phyloP scores from a whole-genome alignment of 164 flowering plant species.

The Cinnamomum chago region DNA sequence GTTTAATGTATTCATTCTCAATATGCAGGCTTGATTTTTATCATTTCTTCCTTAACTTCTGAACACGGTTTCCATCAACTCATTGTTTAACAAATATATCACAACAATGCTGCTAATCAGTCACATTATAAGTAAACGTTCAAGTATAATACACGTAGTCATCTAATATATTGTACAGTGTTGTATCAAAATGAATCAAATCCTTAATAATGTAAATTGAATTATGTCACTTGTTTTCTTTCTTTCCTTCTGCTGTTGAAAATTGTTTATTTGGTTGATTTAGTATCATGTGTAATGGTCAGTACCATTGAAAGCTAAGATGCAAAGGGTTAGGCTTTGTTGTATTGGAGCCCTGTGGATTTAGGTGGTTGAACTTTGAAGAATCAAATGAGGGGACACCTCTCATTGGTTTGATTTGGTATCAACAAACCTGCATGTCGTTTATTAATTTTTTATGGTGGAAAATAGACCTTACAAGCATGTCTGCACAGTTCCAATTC shows the following conservation, averaged over 20 bases:
- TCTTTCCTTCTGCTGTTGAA: not conserved
- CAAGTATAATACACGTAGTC: not conserved
- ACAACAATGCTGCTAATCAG: not conserved
- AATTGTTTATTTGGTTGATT: not conserved
- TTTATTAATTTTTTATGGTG: slow-evolving; percentile 2
- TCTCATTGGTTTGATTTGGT: slow-evolving; percentile 10
- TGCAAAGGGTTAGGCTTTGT: not conserved
- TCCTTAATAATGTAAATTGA: not conserved
- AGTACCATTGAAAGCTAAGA: not conserved
- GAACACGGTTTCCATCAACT: not conserved
- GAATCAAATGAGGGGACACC: not conserved
- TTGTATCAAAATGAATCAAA: not conserved
- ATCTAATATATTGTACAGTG: not conserved
- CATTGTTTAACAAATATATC: not conserved
- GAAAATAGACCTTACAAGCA: not conserved
- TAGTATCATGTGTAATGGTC: not conserved
- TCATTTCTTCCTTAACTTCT: not conserved
- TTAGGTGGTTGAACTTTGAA: not conserved
- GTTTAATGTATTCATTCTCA: not conserved
- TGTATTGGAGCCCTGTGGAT: not conserved
- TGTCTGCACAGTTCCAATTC: slow-evolving; percentile 4
- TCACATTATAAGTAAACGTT: not conserved
- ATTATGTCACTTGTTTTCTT: not conserved
- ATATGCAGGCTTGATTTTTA: not conserved
- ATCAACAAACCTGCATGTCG: slow-evolving; percentile 4